Evolutionary conservation across 148 eudicot species (phyloP).

Genomic region (Fagopyrum homotropicum): DNA sequence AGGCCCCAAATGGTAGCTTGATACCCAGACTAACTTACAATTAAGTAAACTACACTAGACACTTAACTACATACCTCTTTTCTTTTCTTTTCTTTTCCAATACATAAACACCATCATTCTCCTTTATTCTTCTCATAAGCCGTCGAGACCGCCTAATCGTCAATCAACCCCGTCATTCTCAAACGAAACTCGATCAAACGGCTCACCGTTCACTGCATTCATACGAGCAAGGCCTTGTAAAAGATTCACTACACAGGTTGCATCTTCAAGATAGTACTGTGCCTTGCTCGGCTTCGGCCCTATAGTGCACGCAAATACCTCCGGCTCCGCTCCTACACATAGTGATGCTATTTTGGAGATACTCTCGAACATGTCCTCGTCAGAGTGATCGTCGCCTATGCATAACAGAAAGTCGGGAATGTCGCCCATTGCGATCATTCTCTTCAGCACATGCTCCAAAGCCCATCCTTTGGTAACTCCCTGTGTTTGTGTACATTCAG

Average conservation of each 20-base stretch:
- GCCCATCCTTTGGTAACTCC: constrained; percentile 63
- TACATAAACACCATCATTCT: not conserved
- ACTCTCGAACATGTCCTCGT: constrained; percentile 73
- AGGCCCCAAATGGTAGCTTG: not conserved
- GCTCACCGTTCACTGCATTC: constrained; percentile 16
- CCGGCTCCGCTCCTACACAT: constrained; percentile 21
- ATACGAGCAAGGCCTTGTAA: constrained; percentile 36
- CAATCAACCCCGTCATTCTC: constrained; percentile 17
- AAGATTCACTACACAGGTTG: constrained; percentile 37
- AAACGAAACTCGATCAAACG: constrained; percentile 25
- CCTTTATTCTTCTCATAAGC: not conserved
- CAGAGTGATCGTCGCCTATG: constrained; percentile 62
- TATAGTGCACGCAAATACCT: constrained; percentile 60
- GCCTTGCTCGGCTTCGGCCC: constrained; percentile 80
- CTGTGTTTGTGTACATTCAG: constrained; percentile 19
- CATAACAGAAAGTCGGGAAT: constrained; percentile 55
- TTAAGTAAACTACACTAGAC: not conserved
- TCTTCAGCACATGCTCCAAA: constrained; percentile 37
- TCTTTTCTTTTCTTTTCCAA: not conserved
- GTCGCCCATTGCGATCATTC: constrained; percentile 23
- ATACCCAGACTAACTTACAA: not conserved
- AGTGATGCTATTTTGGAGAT: constrained; percentile 26
- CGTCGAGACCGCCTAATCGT: not conserved
- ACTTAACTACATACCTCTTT: not conserved
- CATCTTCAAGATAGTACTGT: constrained; percentile 50